Evolutionary conservation across 257 asterid genomes (phyloP), one percentile per base, ranked within the genome.

Genomic region (Fraxinus quadrangulata): DNA sequence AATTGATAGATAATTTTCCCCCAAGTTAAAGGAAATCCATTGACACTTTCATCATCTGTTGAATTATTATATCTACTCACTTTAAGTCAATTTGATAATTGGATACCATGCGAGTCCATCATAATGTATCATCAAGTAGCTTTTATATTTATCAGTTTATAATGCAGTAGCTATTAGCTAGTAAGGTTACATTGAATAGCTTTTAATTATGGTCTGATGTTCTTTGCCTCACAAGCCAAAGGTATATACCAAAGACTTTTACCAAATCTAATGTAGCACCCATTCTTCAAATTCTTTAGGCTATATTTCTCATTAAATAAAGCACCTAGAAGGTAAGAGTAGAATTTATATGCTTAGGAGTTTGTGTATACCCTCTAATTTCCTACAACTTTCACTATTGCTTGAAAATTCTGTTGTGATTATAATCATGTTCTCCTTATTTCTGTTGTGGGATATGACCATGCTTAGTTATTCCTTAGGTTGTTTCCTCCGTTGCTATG

Each of bases 271-370:
- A 16, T n/a, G 21, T 21, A 26, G 9, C 78, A 13, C 16, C 33
- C 8, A 45, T 34, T 30, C 34, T 49, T 37, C 40, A 70, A 70
- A 77, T 70, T 67, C 72, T 73, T 10, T 56, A 28, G 36, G 6
- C 31, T 2, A 42, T 74, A 68, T 34, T 74, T 67, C n/a, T 67
- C 19, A 74, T 24, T 19, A 67, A 61, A 61, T 16, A 74, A 13
- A 34, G n/a, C 54, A 34, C 31, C 9, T 56, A 19, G 17, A 36
- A 34, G 16, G 31, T 40, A 7, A 24, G 2, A 6, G 28, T 34
- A 63, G 9, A 26, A 63, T 6, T 63, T 23, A 63, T 26, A 23
- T 24, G 33, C 69, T 63, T 26, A 3, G 68, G 68, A 61, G 4
- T 23, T 19, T 65, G 39, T 66, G 17, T 37, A 24, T 3, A 3